These are phyloP conservation scores for Candida schatavii DNA, from an alignment of 805 yeast genomes.

Conservation along the genomic window DNA sequence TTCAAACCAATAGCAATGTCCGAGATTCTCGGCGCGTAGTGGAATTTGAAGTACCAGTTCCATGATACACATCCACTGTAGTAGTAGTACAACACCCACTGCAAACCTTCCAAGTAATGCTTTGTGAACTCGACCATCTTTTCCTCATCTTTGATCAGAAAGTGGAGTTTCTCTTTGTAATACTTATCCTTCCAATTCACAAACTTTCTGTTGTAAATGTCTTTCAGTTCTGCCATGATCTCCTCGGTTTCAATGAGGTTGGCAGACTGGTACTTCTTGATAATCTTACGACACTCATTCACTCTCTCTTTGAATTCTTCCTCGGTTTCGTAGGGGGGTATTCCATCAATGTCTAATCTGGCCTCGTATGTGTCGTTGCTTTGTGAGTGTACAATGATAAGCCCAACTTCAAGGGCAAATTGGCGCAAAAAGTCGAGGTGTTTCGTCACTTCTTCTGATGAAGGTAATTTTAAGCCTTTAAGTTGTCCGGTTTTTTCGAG, in stretches of 20 bases:
- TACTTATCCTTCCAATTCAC: constrained; percentile 81
- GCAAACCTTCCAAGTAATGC: constrained; percentile 90
- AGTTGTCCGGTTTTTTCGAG: constrained; percentile 21
- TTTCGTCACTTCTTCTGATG: constrained; percentile 30
- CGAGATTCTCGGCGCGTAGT: constrained; percentile 92
- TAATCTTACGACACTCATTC: constrained; percentile 46
- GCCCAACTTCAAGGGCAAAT: constrained; percentile 65
- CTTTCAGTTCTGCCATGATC: constrained; percentile 45
- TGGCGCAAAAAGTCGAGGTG: constrained; percentile 61
- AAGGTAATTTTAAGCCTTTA: constrained; percentile 38
- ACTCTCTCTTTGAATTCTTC: constrained; percentile 61
- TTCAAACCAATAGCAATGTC: constrained; percentile 76
- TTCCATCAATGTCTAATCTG: constrained; percentile 70
- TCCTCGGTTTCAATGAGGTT: constrained; percentile 59
- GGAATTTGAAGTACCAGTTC: constrained; percentile 91
- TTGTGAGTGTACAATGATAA: constrained; percentile 62
- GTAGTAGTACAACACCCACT: constrained; percentile 93
- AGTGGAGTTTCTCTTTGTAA: constrained; percentile 76
- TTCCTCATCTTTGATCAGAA: constrained; percentile 59
- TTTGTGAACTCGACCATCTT: constrained; percentile 61
- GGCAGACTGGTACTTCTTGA: constrained; percentile 67
- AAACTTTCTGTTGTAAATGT: constrained; percentile 71
- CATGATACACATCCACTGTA: constrained; percentile 90
- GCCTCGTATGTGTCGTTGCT: constrained; percentile 55
- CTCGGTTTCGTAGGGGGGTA: constrained; percentile 61